Base-by-base conservation (phyloP, 1,284 basidiomycete genomes). In the Pyrrhoderma noxium region DNA sequence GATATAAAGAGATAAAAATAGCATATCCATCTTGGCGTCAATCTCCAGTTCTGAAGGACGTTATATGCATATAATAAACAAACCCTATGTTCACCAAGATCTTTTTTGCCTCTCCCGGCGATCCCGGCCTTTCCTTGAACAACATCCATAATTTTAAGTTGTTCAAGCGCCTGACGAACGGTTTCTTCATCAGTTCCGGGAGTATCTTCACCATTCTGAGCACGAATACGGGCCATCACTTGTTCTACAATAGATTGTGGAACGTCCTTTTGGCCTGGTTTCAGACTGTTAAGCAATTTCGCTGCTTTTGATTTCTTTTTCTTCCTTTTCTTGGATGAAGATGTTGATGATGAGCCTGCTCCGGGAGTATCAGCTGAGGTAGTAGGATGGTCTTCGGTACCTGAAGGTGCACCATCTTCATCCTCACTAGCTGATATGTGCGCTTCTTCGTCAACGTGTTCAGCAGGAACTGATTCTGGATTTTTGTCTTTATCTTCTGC, bases 41-140 rank as follows among this genome's bases (percentile, higher is more conserved):
- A 16, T 16, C 8, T 40, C 38, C 38, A 40, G 38, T 40, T 22
- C 38, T 7, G 50, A 55, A 45, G 40, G 23, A 41, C 5, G 16
- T 27, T 25, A 50, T 16, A n/a, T 9, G 21, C 25, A 31, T 31
- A 31, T 11, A 22, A 23, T 19, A 45, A 45, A 48, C 37, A 52
- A 51, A 23, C 91, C 75, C 95, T 95, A 67, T 95, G 91, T 62
- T 87, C 85, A 23, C 85, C 89, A 60, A 86, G 74, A 57, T 88
- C 79, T 69, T 91, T 89, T 62, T 77, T 83, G 60, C 83, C 85
- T 56, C 73, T 71, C 3, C 81, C 85, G n/a, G 79, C 79, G 35
- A 82, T 59, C 5, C 81, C 84, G 36, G 77, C 69, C 62, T 86
- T 88, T 2, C 83, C 85, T 61, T 85, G 77, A 19, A 81, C 68